Evolutionary conservation across 169 alveolate species (phyloP).

Genomic region (Cystoisospora suis): DNA sequence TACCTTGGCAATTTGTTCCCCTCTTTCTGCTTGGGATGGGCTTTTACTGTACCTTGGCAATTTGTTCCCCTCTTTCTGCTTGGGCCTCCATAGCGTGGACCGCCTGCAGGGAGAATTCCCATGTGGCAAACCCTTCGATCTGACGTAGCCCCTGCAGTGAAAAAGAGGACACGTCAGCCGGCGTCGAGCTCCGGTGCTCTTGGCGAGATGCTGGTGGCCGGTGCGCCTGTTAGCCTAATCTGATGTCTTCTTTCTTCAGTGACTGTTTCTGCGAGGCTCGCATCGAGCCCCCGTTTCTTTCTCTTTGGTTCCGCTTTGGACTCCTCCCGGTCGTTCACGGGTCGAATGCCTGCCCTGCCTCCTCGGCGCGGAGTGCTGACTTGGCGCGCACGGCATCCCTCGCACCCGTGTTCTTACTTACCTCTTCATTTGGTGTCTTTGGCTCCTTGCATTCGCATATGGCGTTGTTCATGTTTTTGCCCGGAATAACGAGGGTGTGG

Average conservation of each 20-base stretch:
- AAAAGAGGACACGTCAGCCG: not conserved
- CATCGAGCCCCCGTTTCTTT: too few relatives aligned
- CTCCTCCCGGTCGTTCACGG: too few relatives aligned
- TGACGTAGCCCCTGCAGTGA: slow-evolving; percentile 13
- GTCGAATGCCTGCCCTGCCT: too few relatives aligned
- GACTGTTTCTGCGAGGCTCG: too few relatives aligned
- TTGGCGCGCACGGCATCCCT: too few relatives aligned
- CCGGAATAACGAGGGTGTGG: slow-evolving; percentile 67
- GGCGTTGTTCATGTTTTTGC: slow-evolving; percentile 71
- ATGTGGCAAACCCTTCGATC: slow-evolving; percentile 27
- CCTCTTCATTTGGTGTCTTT: slow-evolving; percentile 36
- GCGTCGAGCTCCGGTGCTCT: too few relatives aligned
- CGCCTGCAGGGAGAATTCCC: slow-evolving; percentile 34
- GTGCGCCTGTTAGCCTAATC: too few relatives aligned
- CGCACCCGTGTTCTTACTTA: not conserved
- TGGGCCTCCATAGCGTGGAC: slow-evolving; percentile 33
- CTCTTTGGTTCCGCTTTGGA: too few relatives aligned
- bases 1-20: slow-evolving; percentile 29
- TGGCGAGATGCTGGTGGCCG: too few relatives aligned
- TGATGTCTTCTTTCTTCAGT: too few relatives aligned
- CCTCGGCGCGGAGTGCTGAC: too few relatives aligned
- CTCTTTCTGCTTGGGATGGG: slow-evolving; percentile 3
- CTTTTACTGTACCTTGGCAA: not conserved
- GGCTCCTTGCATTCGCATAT: slow-evolving; percentile 70
- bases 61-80: slow-evolving; percentile 10